Conservation (phyloP, 768 basidiomycete species). For the Suillus weaverae region DNA sequence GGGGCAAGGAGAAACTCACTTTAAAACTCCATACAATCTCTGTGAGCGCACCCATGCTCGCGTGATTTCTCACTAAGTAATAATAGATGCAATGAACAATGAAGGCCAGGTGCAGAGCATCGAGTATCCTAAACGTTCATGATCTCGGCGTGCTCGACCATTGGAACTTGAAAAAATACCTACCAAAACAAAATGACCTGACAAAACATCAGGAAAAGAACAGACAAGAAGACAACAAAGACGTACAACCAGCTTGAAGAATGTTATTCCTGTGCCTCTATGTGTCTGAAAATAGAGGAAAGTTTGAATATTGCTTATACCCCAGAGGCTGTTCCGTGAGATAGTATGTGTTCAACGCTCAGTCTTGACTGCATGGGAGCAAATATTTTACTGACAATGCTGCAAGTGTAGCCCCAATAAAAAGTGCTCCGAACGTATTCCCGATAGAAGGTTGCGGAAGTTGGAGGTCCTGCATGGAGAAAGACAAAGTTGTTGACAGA, state of each 20-base stretch:
- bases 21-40: conserved; percentile 20
- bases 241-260: not conserved
- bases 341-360: not conserved
- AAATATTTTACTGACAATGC: not conserved
- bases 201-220: not conserved
- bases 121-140: not conserved
- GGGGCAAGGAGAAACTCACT: not conserved
- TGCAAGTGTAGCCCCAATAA: not conserved
- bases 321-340: conserved; percentile 3
- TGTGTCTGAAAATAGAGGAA: conserved; percentile 8
- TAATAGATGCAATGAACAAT: not conserved
- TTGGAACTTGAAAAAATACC: not conserved
- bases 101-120: not conserved
- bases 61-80: not conserved
- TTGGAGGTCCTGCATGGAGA: not conserved
- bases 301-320: not conserved
- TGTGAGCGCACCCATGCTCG: not conserved
- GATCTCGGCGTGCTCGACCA: not conserved
- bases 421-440: not conserved
- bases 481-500: not conserved
- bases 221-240: not conserved
- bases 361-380: not conserved
- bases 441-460: not conserved
- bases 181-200: not conserved
- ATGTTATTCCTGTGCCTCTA: not conserved